Evolutionary conservation across 805 yeast genomes (phyloP), one percentile per base, ranked within the genome.

Genomic region (Suhomyces sp.): DNA sequence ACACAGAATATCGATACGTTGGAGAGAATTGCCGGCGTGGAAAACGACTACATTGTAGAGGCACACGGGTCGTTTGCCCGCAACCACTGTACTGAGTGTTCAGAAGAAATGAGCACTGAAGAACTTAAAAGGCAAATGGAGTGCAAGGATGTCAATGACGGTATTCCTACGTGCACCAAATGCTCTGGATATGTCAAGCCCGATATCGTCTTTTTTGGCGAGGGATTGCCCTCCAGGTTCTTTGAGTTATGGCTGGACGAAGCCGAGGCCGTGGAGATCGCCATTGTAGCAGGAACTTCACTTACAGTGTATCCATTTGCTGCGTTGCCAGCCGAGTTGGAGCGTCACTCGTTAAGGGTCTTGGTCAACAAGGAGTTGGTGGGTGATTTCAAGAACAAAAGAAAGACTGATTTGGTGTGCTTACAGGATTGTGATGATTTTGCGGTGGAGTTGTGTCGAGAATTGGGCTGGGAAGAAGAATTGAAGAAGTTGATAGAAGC

Each of bases 51-150:
- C 53, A 75, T 93, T 2, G 85, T 93, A 0, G 97, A 91, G 62
- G 98, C 98, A 0, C 98, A 93, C 68, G 99, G 99, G 0, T 89
- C 96, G 2, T 93, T 93, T 77, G 96, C 94, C 1, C 67, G 65
- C 1, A 87, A 86, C 59, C 94, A 87, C 58, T 93, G 99, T 63
- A 86, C 91, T 44, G 83, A 86, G 19, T 93, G 99, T 69, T 53
- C 68, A 1, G 65, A 67, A 25, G 84, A 65, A 43, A 85, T 84
- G 81, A 65, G 79, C 0, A 65, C 72, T 6, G 79, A 74, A 6
- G 65, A 65, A 6, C 72, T 86, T 56, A 77, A 76, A 54, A 54
- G 60, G 6, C 67, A 68, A 37, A 69, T 83, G 62, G 55, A 67
- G 33, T 62, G 63, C 50, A 57, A 54, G 52, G 54, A 43, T 43